Evolutionary conservation across 2,329 filamentous ascomycete genomes (phyloP).

Genomic region (Bipolaris oryzae): DNA sequence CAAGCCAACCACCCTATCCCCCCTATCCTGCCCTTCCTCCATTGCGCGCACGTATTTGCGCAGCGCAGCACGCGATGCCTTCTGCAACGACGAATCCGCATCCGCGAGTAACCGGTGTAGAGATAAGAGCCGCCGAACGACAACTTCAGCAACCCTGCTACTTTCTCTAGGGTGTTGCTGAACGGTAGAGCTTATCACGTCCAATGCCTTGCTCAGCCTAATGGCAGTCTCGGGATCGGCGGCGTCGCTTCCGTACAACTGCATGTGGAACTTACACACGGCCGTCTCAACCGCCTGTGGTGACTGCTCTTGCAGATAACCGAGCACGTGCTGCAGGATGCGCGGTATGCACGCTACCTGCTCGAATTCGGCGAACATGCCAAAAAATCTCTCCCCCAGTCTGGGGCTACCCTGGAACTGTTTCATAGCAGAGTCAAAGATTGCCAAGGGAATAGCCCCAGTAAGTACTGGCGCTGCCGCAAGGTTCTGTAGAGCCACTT

Average conservation of each 20-base stretch:
- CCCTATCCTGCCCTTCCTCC: slow-evolving; percentile 29
- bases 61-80: slow-evolving; percentile 55
- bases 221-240: slow-evolving; percentile 73
- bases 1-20: slow-evolving; percentile 36
- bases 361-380: slow-evolving; percentile 74
- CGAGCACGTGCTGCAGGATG: slow-evolving; percentile 76
- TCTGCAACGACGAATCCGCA: slow-evolving; percentile 60
- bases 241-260: slow-evolving; percentile 68
- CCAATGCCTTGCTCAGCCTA: slow-evolving; percentile 70
- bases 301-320: slow-evolving; percentile 64
- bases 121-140: slow-evolving; percentile 57
- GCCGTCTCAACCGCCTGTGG: slow-evolving; percentile 63
- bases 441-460: slow-evolving; percentile 90
- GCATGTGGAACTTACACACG: slow-evolving; percentile 73
- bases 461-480: slow-evolving; percentile 79
- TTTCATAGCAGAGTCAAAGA: slow-evolving; percentile 85
- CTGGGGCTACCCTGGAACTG: slow-evolving; percentile 71
- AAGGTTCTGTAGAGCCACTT: slow-evolving; percentile 67
- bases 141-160: slow-evolving; percentile 52
- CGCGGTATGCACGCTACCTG: slow-evolving; percentile 67
- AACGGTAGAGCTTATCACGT: slow-evolving; percentile 62
- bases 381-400: slow-evolving; percentile 78
- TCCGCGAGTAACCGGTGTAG: slow-evolving; percentile 51
- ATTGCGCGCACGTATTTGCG: slow-evolving; percentile 44
- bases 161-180: slow-evolving; percentile 44